phyloP scores from a whole-genome alignment of 306 rosid species.

The Cajanus cajan region DNA sequence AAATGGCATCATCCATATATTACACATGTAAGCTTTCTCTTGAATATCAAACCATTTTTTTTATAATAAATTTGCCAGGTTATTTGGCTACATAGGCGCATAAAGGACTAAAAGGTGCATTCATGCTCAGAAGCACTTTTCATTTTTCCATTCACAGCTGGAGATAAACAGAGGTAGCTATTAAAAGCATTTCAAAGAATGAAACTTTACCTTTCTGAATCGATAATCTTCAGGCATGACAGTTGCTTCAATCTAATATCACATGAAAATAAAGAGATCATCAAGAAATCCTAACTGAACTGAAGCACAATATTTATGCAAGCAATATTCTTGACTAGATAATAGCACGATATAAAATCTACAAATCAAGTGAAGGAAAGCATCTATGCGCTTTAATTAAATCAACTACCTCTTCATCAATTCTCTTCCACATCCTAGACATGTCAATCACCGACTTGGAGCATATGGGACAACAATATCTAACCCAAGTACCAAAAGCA shows the following conservation, averaged over 20 bases:
- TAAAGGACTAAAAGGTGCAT: not conserved
- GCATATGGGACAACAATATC: constrained; percentile 91
- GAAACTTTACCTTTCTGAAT: constrained; percentile 55
- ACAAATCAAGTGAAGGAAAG: not conserved
- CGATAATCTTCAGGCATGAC: constrained; percentile 79
- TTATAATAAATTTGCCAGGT: not conserved
- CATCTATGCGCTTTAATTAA: constrained; percentile 7
- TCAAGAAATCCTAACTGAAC: not conserved
- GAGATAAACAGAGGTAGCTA: not conserved
- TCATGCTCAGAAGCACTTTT: not conserved
- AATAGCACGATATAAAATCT: not conserved
- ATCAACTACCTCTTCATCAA: constrained; percentile 78
- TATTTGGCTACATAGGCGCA: not conserved
- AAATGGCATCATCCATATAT: not conserved
- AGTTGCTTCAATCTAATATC: constrained; percentile 70
- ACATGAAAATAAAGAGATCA: constrained; percentile 8
- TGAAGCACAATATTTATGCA: not conserved
- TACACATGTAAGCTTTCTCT: not conserved
- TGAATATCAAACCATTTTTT: not conserved
- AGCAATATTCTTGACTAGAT: not conserved
- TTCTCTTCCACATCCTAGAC: constrained; percentile 78
- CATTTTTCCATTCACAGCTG: not conserved
- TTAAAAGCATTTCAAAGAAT: constrained; percentile 15
- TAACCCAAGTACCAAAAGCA: constrained; percentile 33
- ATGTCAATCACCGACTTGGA: constrained; percentile 78